These are phyloP conservation scores for Dryadomyces quercivorus DNA, from an alignment of 2,329 filamentous ascomycete genomes.

Conservation along the genomic window DNA sequence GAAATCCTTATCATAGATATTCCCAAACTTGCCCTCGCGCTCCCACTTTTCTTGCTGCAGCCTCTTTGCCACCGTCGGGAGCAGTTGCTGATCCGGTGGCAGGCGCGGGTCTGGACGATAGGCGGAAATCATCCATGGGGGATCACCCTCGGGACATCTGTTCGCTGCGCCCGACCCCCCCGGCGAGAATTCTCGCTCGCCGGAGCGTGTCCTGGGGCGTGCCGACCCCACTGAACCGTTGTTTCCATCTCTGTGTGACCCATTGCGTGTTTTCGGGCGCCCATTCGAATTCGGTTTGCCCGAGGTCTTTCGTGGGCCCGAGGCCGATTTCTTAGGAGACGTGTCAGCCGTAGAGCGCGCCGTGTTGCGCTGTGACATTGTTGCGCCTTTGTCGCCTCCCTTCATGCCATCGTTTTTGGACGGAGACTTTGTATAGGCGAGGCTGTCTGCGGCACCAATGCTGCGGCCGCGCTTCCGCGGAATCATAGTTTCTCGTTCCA, in stretches of 20 bases:
- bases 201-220: slow-evolving; percentile 51
- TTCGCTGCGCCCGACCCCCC: slow-evolving; percentile 22
- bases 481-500: slow-evolving; percentile 62
- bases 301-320: slow-evolving; percentile 28
- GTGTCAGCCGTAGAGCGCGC: slow-evolving; percentile 31
- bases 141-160: slow-evolving; percentile 80
- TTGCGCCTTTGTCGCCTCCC: background rate
- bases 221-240: slow-evolving; percentile 24
- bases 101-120: slow-evolving; percentile 93
- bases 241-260: slow-evolving; percentile 30
- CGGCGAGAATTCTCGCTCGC: slow-evolving; percentile 36
- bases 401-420: slow-evolving; percentile 57
- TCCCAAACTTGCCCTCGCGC: slow-evolving; percentile 76
- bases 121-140: slow-evolving; percentile 87
- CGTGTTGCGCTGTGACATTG: background rate
- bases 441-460: slow-evolving; percentile 38
- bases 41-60: slow-evolving; percentile 95
- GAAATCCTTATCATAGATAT: slow-evolving; percentile 78
- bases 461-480: slow-evolving; percentile 47
- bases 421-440: slow-evolving; percentile 49
- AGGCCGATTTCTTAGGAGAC: slow-evolving; percentile 40
- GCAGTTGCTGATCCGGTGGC: slow-evolving; percentile 87
- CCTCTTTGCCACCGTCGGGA: slow-evolving; percentile 83
- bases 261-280: slow-evolving; percentile 53
- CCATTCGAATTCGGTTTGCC: slow-evolving; percentile 24